phyloP scores from a whole-genome alignment of 2,329 filamentous ascomycete genomes.

The Nemania serpens region DNA sequence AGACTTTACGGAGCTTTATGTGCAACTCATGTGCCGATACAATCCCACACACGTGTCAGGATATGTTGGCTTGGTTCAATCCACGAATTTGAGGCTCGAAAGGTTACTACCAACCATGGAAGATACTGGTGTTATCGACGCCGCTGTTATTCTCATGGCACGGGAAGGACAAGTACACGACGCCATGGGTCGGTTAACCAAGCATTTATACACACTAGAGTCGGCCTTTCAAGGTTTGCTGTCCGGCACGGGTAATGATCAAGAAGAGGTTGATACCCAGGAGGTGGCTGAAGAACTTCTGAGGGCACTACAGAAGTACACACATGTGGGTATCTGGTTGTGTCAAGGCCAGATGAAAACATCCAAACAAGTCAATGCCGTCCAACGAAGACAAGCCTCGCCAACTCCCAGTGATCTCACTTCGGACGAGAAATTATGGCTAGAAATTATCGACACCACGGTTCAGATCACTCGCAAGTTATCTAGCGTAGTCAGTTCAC shows the following conservation, averaged over 20 bases:
- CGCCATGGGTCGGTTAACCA: slow-evolving; percentile 84
- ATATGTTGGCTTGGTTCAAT: slow-evolving; percentile 77
- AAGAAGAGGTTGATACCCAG: slow-evolving; percentile 58
- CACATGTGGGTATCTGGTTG: slow-evolving; percentile 92
- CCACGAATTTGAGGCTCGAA: slow-evolving; percentile 78
- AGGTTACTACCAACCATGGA: slow-evolving; percentile 86
- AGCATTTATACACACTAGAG: slow-evolving; percentile 79
- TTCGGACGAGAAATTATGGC: slow-evolving; percentile 62
- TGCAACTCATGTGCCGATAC: slow-evolving; percentile 88
- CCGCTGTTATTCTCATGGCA: slow-evolving; percentile 87
- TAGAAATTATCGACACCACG: slow-evolving; percentile 63
- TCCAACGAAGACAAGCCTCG: slow-evolving; percentile 58
- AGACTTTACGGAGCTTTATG: slow-evolving; percentile 78
- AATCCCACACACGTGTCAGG: slow-evolving; percentile 81
- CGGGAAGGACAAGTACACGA: slow-evolving; percentile 81
- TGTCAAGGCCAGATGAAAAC: slow-evolving; percentile 83
- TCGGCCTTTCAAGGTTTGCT: slow-evolving; percentile 77
- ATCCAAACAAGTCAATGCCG: slow-evolving; percentile 49
- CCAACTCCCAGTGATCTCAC: slow-evolving; percentile 51
- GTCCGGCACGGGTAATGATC: slow-evolving; percentile 60
- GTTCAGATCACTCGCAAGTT: slow-evolving; percentile 68
- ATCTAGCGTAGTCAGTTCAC: slow-evolving; percentile 55
- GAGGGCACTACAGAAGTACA: slow-evolving; percentile 82
- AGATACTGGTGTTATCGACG: slow-evolving; percentile 86
- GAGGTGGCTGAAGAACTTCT: slow-evolving; percentile 75